phyloP scores from a whole-genome alignment of 2,329 filamentous ascomycete species.

The Fusarium concolor region DNA sequence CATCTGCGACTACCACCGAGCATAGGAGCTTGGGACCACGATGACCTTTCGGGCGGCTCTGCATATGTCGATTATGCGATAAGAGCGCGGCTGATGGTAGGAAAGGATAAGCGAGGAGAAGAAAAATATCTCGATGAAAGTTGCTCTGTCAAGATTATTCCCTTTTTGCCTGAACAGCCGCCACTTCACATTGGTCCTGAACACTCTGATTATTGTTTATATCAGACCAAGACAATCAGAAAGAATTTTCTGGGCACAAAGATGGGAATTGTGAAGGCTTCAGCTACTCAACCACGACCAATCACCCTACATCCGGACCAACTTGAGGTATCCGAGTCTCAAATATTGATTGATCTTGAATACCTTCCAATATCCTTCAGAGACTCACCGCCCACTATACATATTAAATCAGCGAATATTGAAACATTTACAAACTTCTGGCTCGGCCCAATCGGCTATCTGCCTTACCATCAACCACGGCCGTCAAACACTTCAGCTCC shows the following conservation, averaged over 20 bases:
- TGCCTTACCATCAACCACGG: conserved; percentile 1
- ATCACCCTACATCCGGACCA: background rate
- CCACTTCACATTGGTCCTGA: background rate
- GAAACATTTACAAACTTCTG: conserved; percentile 2
- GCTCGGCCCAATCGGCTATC: background rate
- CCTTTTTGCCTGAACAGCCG: background rate
- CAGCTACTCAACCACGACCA: background rate
- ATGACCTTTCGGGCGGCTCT: background rate
- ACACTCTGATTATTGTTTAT: background rate
- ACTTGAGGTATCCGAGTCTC: background rate
- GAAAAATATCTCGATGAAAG: background rate
- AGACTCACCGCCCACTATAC: background rate
- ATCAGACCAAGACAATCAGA: background rate
- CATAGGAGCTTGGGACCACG: background rate
- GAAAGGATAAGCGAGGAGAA: background rate
- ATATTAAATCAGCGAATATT: background rate
- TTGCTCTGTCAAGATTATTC: background rate
- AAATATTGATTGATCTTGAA: background rate
- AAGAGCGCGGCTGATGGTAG: background rate
- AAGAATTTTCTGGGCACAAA: background rate
- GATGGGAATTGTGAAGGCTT: background rate
- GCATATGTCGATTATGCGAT: background rate
- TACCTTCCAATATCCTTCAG: background rate
- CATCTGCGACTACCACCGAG: background rate
- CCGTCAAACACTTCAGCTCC: background rate